These are phyloP conservation scores for Fonsecaea erecta DNA, from an alignment of 2,329 filamentous ascomycete species.

Conservation along the genomic window DNA sequence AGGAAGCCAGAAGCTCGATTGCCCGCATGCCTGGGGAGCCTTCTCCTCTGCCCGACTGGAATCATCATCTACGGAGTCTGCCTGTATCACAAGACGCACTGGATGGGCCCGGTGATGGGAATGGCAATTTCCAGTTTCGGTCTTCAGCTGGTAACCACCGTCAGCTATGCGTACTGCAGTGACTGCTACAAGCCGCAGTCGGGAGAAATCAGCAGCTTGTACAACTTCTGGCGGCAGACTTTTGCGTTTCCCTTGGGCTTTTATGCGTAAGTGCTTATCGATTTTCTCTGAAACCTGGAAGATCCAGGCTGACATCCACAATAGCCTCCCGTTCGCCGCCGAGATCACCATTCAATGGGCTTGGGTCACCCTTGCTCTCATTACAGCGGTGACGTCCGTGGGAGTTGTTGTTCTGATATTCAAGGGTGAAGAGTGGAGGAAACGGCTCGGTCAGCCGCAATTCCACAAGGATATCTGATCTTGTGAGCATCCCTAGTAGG, in stretches of 20 bases:
- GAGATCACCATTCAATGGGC: constrained; percentile 13
- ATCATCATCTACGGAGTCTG: constrained; percentile 16
- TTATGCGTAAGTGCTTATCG: not conserved
- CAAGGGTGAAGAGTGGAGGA: constrained; percentile 11
- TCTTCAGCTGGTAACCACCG: constrained; percentile 8
- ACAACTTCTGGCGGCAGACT: constrained; percentile 2
- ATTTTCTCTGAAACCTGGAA: not conserved
- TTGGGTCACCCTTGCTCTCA: constrained; percentile 7
- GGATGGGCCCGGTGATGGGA: constrained; percentile 10
- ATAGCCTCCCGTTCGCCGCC: constrained; percentile 5
- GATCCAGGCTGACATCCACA: not conserved
- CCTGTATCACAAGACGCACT: constrained; percentile 10
- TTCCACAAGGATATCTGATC: not conserved
- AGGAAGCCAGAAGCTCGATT: constrained; percentile 34
- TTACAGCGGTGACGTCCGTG: constrained; percentile 2
- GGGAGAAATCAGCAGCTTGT: constrained; percentile 4
- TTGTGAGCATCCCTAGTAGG: not conserved
- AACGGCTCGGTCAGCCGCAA: constrained; percentile 5
- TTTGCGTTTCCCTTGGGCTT: not conserved
- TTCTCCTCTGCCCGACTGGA: constrained; percentile 1
- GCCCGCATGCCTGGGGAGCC: not conserved
- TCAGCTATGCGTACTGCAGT: constrained; percentile 12
- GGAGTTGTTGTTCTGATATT: constrained; percentile 3
- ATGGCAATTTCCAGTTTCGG: constrained; percentile 14
- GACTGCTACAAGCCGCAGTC: constrained; percentile 21